phyloP scores from a whole-genome alignment of 1,139 yeast species.

The Sugiyamaella xylanicola region DNA sequence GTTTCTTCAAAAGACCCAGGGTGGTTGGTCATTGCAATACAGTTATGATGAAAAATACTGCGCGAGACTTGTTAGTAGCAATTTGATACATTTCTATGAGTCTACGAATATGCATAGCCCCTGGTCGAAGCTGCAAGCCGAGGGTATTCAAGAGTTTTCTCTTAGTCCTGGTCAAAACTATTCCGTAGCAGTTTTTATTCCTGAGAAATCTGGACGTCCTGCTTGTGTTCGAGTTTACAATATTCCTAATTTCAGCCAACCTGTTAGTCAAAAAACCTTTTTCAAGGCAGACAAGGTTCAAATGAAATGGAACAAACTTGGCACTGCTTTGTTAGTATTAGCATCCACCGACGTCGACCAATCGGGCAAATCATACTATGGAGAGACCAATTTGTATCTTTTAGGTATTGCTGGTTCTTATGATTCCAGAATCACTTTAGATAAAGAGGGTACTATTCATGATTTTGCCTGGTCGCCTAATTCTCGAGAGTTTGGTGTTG shows the following conservation, averaged over 20 bases:
- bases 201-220: conserved; percentile 77
- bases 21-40: conserved; percentile 90
- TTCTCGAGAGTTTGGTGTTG: conserved; percentile 95
- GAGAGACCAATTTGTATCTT: conserved; percentile 89
- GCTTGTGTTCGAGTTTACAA: conserved; percentile 85
- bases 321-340: conserved; percentile 90
- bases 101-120: conserved; percentile 58
- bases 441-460: conserved; percentile 94
- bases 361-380: conserved; percentile 91
- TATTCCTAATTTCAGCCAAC: conserved; percentile 68
- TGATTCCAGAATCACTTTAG: conserved; percentile 84
- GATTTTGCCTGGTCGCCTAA: conserved; percentile 98
- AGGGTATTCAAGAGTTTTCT: conserved; percentile 57
- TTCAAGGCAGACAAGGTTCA: conserved; percentile 95
- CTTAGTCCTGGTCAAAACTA: conserved; percentile 90
- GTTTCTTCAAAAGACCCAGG: conserved; percentile 80
- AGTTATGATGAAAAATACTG: conserved; percentile 74
- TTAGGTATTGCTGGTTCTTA: conserved; percentile 91
- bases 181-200: conserved; percentile 87
- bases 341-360: conserved; percentile 97
- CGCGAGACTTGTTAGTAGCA: conserved; percentile 55
- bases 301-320: conserved; percentile 90
- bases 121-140: conserved; percentile 61
- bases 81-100: conserved; percentile 73
- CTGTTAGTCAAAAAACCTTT: conserved; percentile 83